phyloP scores from a whole-genome alignment of 2,329 filamentous ascomycete genomes.

The Zymoseptoria crescenta region DNA sequence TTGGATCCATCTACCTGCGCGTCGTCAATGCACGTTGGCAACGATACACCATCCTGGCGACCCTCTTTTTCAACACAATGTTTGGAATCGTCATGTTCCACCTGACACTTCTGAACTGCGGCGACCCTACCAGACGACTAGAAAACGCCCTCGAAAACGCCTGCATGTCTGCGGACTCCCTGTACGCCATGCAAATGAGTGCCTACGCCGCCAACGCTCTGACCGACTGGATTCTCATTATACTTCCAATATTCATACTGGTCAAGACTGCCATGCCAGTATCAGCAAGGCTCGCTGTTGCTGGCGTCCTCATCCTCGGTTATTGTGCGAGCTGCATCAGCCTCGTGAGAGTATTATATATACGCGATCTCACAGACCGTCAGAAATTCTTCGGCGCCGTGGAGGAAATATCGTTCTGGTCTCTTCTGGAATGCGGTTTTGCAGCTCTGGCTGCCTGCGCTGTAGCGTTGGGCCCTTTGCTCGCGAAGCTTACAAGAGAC shows the following conservation, averaged over 20 bases:
- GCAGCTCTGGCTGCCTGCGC: conserved; percentile 29
- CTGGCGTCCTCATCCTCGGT: conserved; percentile 34
- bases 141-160: conserved; percentile 11
- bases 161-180: conserved; percentile 14
- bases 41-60: conserved; percentile 19
- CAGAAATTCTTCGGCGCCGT: conserved; percentile 20
- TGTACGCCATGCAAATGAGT: conserved; percentile 17
- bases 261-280: conserved; percentile 35
- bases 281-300: conserved; percentile 35
- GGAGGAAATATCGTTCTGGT: conserved; percentile 25
- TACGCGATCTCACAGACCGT: conserved; percentile 14
- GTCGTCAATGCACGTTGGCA: conserved; percentile 36
- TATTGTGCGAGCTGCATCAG: conserved; percentile 19
- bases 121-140: conserved; percentile 18
- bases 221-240: conserved; percentile 31
- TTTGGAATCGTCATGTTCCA: conserved; percentile 30
- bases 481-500: conserved; percentile 16
- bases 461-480: conserved; percentile 28
- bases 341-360: conserved; percentile 20
- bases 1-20: conserved; percentile 39
- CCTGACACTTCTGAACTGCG: conserved; percentile 27
- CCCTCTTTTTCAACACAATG: conserved; percentile 26
- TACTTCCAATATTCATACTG: conserved; percentile 35
- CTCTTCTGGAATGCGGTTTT: conserved; percentile 29
- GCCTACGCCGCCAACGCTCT: conserved; percentile 30